Evolutionary conservation across 2,329 filamentous ascomycete species (phyloP).

Genomic region (Periconia digitata): DNA sequence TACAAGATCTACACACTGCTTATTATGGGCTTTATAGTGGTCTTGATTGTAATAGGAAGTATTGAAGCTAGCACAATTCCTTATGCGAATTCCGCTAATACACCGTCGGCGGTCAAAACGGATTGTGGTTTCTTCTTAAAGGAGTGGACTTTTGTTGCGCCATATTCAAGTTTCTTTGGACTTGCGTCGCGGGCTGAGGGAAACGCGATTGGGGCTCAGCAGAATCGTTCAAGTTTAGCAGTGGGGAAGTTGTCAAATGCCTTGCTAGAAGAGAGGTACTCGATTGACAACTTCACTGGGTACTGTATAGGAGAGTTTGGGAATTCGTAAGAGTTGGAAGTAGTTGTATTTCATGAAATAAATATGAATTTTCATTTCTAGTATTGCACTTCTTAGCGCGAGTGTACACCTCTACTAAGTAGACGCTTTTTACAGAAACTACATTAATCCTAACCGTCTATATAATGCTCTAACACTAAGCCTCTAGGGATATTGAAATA

Average conservation of each 20-base stretch:
- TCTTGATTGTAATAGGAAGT: slow-evolving; percentile 8
- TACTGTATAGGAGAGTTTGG: slow-evolving; percentile 3
- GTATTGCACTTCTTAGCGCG: no score
- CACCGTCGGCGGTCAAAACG: neutral
- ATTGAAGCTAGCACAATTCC: slow-evolving; percentile 12
- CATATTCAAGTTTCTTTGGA: neutral
- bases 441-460: no score
- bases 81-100: slow-evolving; percentile 4
- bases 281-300: slow-evolving; percentile 6
- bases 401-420: no score
- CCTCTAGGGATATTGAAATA: no score
- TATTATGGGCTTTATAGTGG: slow-evolving; percentile 4
- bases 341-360: no score
- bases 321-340: no score
- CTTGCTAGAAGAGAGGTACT: neutral
- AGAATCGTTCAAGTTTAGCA: neutral
- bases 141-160: neutral
- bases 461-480: no score
- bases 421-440: no score
- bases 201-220: neutral
- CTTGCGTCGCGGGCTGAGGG: neutral
- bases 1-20: slow-evolving; percentile 17
- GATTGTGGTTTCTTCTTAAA: neutral
- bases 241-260: neutral
- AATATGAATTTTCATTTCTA: no score